Percentiles rank a stretch among this genome's conserved stretches.
phyloP scores from a whole-genome alignment of 352 stramenopile genomes.

The Globisporangium sylvaticum region DNA sequence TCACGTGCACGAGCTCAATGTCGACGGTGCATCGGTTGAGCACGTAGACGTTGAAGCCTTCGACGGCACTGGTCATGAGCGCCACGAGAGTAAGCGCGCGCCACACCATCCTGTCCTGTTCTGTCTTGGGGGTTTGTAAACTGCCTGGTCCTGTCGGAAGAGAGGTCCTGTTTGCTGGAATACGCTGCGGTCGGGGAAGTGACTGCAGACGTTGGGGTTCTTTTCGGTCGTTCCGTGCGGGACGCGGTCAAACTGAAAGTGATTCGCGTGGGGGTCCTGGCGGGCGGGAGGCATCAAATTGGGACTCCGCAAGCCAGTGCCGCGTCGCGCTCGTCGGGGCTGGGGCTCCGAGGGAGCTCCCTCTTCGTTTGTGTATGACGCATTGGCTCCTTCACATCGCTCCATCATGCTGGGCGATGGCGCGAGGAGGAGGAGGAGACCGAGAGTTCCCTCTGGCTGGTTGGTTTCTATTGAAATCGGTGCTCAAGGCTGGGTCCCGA shows the following conservation, averaged over 20 bases:
- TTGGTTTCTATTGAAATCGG: not conserved
- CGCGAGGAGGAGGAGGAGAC: not conserved
- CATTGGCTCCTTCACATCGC: not conserved
- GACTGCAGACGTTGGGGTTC: slow-evolving; percentile 11
- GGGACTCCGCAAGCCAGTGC: not conserved
- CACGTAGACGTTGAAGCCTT: slow-evolving; percentile 47
- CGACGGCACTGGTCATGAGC: slow-evolving; percentile 23
- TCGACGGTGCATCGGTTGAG: slow-evolving; percentile 44
- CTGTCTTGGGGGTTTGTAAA: not conserved
- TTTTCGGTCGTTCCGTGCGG: slow-evolving; percentile 2
- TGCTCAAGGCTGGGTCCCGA: not conserved
- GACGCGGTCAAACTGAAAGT: slow-evolving; percentile 16
- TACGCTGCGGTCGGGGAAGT: slow-evolving; percentile 9
- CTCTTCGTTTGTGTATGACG: not conserved
- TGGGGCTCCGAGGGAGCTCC: not conserved
- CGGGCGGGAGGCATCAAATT: not conserved
- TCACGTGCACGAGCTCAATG: slow-evolving; percentile 44
- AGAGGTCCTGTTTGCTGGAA: not conserved
- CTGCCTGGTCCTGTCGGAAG: not conserved
- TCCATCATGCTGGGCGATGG: not conserved
- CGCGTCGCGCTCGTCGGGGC: not conserved
- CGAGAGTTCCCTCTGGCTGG: not conserved
- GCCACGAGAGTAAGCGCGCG: slow-evolving; percentile 25
- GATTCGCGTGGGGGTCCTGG: not conserved
- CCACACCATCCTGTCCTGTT: slow-evolving; percentile 29